phyloP scores from a whole-genome alignment of 2,329 filamentous ascomycete species.

The Chrysoporthe deuterocubensis region DNA sequence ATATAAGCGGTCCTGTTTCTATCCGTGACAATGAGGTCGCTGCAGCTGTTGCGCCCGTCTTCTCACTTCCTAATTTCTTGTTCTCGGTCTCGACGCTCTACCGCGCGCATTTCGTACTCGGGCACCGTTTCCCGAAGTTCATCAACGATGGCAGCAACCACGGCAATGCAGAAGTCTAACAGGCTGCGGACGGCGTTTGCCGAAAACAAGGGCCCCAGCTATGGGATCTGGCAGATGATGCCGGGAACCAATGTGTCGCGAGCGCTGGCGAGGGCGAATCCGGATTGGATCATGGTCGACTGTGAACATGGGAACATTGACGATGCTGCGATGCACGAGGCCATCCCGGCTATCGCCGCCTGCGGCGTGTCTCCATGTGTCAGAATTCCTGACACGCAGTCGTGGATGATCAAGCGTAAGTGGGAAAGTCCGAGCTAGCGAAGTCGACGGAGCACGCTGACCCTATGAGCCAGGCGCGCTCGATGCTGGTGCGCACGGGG shows the following conservation, averaged over 20 bases:
- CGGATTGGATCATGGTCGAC: slow-evolving; percentile 70
- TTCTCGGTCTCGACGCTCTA: background rate
- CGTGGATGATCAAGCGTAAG: slow-evolving; percentile 61
- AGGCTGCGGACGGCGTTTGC: slow-evolving; percentile 54
- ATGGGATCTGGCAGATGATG: slow-evolving; percentile 68
- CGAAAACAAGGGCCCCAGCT: slow-evolving; percentile 50
- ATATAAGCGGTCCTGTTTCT: background rate
- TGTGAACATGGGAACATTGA: slow-evolving; percentile 62
- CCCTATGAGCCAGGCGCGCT: slow-evolving; percentile 50
- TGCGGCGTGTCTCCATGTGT: slow-evolving; percentile 60
- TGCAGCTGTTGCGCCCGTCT: background rate
- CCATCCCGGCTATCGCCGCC: slow-evolving; percentile 59
- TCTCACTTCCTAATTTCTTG: background rate
- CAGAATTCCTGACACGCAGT: slow-evolving; percentile 60
- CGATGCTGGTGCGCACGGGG: slow-evolving; percentile 61
- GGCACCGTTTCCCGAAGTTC: background rate
- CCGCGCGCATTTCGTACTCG: background rate
- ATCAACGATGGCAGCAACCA: slow-evolving; percentile 22
- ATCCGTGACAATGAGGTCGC: slow-evolving; percentile 8
- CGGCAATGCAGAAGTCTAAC: slow-evolving; percentile 51
- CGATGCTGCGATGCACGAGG: slow-evolving; percentile 61
- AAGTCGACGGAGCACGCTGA: slow-evolving; percentile 30
- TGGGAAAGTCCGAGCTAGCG: background rate
- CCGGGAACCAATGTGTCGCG: slow-evolving; percentile 64
- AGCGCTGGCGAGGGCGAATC: slow-evolving; percentile 62